These are phyloP conservation scores for Acacia pycnantha DNA, from an alignment of 331 rosid genomes.

Conservation along the genomic window DNA sequence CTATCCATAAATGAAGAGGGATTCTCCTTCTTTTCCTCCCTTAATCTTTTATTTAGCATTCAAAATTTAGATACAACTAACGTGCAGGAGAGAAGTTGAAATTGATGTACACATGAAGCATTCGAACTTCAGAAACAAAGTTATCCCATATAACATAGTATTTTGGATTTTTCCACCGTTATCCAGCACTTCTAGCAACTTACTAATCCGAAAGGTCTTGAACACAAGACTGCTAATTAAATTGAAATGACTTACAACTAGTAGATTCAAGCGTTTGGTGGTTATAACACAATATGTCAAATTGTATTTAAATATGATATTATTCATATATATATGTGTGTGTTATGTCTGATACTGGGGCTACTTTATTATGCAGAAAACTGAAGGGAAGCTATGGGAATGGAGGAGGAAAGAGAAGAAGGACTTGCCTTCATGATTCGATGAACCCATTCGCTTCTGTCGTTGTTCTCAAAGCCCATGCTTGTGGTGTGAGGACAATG, in stretches of 20 bases:
- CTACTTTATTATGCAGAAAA: background rate
- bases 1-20: background rate
- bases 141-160: background rate
- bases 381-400: background rate
- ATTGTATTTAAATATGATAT: background rate
- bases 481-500: constrained; percentile 58
- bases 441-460: constrained; percentile 63
- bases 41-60: background rate
- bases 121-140: background rate
- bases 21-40: background rate
- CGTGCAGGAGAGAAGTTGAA: background rate
- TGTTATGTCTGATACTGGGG: background rate
- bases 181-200: too few species aligned
- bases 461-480: constrained; percentile 71
- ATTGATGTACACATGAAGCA: background rate
- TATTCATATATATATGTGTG: background rate
- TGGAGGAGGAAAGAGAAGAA: background rate
- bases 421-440: constrained; percentile 57
- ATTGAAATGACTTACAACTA: too few species aligned
- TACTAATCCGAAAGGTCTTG: too few species aligned
- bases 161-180: too few species aligned
- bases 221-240: too few species aligned
- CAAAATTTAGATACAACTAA: background rate
- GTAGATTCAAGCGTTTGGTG: too few species aligned
- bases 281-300: background rate